Evolutionary conservation across 1,139 yeast genomes (phyloP).

Genomic region (Saccharomyces hybrid): DNA sequence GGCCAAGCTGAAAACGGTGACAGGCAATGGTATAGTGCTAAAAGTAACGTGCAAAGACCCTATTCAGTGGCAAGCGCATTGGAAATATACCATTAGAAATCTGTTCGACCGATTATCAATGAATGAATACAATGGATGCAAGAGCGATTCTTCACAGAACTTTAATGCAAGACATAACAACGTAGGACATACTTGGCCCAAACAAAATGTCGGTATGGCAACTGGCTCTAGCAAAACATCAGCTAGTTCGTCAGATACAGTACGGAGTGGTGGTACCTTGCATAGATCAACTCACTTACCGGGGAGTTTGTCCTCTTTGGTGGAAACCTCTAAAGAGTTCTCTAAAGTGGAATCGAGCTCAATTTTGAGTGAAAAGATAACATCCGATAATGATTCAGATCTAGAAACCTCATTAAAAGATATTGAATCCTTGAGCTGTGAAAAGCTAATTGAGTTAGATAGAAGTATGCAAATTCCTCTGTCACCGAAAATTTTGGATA

Average conservation of each 20-base stretch:
- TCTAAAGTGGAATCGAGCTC: background rate
- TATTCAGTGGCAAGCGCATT: conserved; percentile 16
- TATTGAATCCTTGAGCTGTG: conserved; percentile 21
- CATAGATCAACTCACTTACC: background rate
- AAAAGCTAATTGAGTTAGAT: conserved; percentile 22
- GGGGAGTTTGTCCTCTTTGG: background rate
- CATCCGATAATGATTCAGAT: background rate
- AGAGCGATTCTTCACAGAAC: conserved; percentile 5
- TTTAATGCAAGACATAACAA: conserved; percentile 14
- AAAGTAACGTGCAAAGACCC: conserved; percentile 13
- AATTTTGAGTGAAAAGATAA: background rate
- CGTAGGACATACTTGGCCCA: conserved; percentile 9
- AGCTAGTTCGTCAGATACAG: background rate
- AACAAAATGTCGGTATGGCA: background rate
- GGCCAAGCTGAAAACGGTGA: conserved; percentile 11
- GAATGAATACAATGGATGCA: background rate
- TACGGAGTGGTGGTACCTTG: background rate
- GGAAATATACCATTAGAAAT: conserved; percentile 14
- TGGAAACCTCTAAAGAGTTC: background rate
- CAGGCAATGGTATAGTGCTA: conserved; percentile 13
- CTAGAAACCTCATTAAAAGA: conserved; percentile 17
- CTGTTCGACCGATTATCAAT: conserved; percentile 3
- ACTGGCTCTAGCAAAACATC: background rate
- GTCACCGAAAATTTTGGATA: conserved; percentile 13
- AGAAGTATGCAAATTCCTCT: conserved; percentile 16